Base-by-base conservation (phyloP, 2,329 filamentous ascomycete species). In the Uncinocarpus reesii region DNA sequence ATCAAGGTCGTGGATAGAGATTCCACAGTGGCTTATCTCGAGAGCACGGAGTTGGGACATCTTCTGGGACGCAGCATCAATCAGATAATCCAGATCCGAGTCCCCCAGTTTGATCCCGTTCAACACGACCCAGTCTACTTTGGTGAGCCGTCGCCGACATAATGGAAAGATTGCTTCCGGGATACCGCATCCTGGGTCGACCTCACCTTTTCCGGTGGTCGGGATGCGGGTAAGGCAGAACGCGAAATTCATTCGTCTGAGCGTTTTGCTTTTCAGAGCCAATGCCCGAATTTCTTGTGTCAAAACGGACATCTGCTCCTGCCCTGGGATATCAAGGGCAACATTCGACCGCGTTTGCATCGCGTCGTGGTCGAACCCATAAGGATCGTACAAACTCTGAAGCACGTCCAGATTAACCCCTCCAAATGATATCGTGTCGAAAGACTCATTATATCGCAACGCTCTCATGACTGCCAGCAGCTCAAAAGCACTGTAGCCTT, bases 91-190 rank as follows among this genome's bases (percentile, higher is more conserved):
- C 46, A 85, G 66, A 62, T 86, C 83, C 0, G 79, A 78, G 47
- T 86, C 82, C 34, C 79, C 80, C n/a, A 86, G 72, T 51, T 77
- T 74, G 52, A 85, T 81, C 10, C 80, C 80, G 52, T 79, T 84
- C 50, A 86, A 64, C 18, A 77, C 72, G 46, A 86, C 75, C 81
- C 82, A 86, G 59, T 83, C 79, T 15, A 85, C 77, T 56, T 80
- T 82, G 0, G 82, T 85, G 20, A 80, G 71, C 56, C 82, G 76
- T 52, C 77, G 75, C 53, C 78, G 78, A 63, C 80, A 84, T 4
- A 85, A 67, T 1, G 81, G 80, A 55, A 83, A 80, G 4, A 86
- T 68, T 2, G 81, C 82, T 60, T 83, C 80, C 15, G 82, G 78
- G 42, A 86, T 80, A 34, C 80, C 81, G 58, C 80, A 84, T 1